Evolutionary conservation across 257 asterid species (phyloP).

Genomic region (Fraxinus pennsylvanica): DNA sequence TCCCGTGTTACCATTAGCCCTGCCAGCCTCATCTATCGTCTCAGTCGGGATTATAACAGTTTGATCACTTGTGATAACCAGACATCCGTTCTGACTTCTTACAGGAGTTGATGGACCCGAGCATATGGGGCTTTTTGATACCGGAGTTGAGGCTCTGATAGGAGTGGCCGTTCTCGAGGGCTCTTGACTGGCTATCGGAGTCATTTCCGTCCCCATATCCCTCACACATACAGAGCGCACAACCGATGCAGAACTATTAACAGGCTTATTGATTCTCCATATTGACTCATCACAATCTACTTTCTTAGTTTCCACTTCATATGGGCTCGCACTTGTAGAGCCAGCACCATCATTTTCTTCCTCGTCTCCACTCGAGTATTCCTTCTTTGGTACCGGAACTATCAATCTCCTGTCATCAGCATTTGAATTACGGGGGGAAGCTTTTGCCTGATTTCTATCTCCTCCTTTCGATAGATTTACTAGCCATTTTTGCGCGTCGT

Average conservation of each 20-base stretch:
- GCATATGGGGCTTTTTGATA: constrained; percentile 55
- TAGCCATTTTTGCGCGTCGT: constrained; percentile 96
- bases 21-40: constrained; percentile 32
- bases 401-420: constrained; percentile 88
- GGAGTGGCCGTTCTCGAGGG: constrained; percentile 95
- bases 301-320: constrained; percentile 63
- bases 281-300: constrained; percentile 69
- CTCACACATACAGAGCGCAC: constrained; percentile 76
- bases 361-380: constrained; percentile 55
- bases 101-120: constrained; percentile 66
- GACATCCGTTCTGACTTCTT: constrained; percentile 42
- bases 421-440: constrained; percentile 81
- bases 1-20: constrained; percentile 35
- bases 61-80: constrained; percentile 30
- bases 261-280: constrained; percentile 65
- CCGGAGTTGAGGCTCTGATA: constrained; percentile 64
- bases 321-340: constrained; percentile 29
- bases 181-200: constrained; percentile 88
- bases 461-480: constrained; percentile 81
- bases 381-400: constrained; percentile 59
- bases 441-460: constrained; percentile 50
- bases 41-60: constrained; percentile 31
- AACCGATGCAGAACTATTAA: constrained; percentile 41
- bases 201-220: constrained; percentile 99
- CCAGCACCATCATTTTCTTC: constrained; percentile 28